phyloP scores from a whole-genome alignment of 2,329 filamentous ascomycete genomes.

The Pseudogymnoascus sp. region DNA sequence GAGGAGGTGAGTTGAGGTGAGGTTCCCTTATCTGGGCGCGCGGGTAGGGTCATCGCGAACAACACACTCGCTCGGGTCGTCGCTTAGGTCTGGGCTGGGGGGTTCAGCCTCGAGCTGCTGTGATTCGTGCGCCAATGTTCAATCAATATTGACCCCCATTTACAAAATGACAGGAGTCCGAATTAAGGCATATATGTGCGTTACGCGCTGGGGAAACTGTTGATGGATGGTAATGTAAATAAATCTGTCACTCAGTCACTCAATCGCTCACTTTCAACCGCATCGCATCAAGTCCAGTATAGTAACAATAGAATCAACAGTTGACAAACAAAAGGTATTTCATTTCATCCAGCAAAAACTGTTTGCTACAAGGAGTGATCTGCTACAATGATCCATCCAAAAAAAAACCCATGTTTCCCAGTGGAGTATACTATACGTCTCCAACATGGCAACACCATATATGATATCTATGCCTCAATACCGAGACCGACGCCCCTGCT shows the following conservation, averaged over 20 bases:
- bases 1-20: background rate
- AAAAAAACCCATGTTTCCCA: background rate
- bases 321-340: conserved; percentile 3
- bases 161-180: background rate
- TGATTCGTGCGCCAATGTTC: background rate
- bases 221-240: background rate
- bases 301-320: background rate
- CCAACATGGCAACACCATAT: conserved; percentile 9
- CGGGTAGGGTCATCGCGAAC: background rate
- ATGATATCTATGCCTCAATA: conserved; percentile 10
- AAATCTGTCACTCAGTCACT: background rate
- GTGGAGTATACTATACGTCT: conserved; percentile 5
- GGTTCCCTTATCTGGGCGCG: background rate
- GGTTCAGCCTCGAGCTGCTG: background rate
- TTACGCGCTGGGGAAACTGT: background rate
- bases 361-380: background rate
- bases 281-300: background rate
- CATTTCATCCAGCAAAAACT: conserved; percentile 1
- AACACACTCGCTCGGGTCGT: background rate
- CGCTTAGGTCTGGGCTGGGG: background rate
- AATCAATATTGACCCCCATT: background rate
- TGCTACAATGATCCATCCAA: background rate
- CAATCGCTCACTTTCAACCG: background rate
- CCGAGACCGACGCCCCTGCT: conserved; percentile 4
- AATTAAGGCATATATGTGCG: background rate